These are phyloP conservation scores for Picea engelmannii DNA, from an alignment of 83 land plant species.

Conservation along the genomic window DNA sequence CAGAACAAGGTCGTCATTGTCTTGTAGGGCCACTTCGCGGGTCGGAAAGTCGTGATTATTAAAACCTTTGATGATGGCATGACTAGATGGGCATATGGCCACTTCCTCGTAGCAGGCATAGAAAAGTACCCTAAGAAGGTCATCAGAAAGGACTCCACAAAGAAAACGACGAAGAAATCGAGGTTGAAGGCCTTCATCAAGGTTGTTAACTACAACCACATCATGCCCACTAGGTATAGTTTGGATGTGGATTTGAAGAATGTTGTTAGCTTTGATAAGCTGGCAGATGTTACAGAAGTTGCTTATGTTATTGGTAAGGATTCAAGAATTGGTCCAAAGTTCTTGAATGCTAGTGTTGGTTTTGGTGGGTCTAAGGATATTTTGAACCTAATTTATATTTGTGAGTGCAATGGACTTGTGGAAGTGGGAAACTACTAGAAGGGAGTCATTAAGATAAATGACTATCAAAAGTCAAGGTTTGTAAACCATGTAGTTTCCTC, in stretches of 20 bases:
- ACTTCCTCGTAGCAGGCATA: slow-evolving; percentile 56
- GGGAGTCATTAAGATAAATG: too few relatives aligned
- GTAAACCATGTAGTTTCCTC: too few relatives aligned
- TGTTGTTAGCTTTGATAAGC: slow-evolving; percentile 46
- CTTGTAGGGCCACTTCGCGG: slow-evolving; percentile 53
- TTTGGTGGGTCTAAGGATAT: too few relatives aligned
- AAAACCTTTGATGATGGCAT: slow-evolving; percentile 61
- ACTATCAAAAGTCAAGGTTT: too few relatives aligned
- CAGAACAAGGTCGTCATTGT: slow-evolving; percentile 48
- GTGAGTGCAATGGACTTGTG: too few relatives aligned
- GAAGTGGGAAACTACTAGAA: too few relatives aligned
- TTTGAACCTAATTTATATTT: too few relatives aligned
- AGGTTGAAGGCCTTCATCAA: slow-evolving; percentile 65
- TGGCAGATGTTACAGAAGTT: too few relatives aligned
- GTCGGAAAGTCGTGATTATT: slow-evolving; percentile 58
- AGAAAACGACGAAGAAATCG: slow-evolving; percentile 63
- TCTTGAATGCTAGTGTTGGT: too few relatives aligned
- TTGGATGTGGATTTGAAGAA: slow-evolving; percentile 73
- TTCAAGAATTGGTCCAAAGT: too few relatives aligned
- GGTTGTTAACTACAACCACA: slow-evolving; percentile 74
- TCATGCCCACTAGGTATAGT: slow-evolving; percentile 43
- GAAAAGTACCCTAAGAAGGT: slow-evolving; percentile 40
- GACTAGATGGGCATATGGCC: slow-evolving; percentile 39
- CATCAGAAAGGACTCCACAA: slow-evolving; percentile 65
- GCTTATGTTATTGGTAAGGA: too few relatives aligned